Conservation (phyloP, 352 stramenopile species). For the Pythium periplocum region DNA sequence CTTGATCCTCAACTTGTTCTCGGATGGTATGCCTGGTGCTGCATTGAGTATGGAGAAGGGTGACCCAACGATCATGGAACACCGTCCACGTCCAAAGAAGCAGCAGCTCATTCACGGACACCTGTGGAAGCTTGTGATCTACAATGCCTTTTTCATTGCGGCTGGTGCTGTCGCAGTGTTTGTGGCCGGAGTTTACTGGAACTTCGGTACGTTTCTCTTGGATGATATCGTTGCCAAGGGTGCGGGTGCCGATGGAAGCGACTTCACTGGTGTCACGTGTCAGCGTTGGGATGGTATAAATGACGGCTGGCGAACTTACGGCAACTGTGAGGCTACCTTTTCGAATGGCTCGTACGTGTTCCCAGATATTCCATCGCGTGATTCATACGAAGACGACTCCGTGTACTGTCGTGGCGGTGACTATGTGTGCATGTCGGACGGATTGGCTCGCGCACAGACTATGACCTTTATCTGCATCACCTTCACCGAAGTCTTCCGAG, state of each 20-base stretch:
- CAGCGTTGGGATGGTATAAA: conserved; percentile 34
- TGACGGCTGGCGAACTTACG: conserved; percentile 41
- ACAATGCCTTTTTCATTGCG: conserved; percentile 56
- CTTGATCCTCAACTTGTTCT: conserved; percentile 99
- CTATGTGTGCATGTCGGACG: conserved; percentile 53
- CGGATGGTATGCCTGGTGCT: conserved; percentile 86
- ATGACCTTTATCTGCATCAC: conserved; percentile 66
- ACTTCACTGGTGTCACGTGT: conserved; percentile 59
- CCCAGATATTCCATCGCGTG: conserved; percentile 23
- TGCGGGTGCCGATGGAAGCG: conserved; percentile 28
- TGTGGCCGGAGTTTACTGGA: conserved; percentile 65
- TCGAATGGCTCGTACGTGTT: conserved; percentile 47
- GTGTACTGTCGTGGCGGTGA: conserved; percentile 50
- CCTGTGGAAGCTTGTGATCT: conserved; percentile 54
- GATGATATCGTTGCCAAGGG: conserved; percentile 49
- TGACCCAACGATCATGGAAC: conserved; percentile 58
- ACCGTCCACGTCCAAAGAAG: conserved; percentile 51
- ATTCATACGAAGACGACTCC: conserved; percentile 27
- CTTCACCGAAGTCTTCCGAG: conserved; percentile 70
- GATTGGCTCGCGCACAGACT: conserved; percentile 56
- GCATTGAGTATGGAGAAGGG: conserved; percentile 71
- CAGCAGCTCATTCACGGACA: conserved; percentile 50
- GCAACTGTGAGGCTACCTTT: conserved; percentile 48
- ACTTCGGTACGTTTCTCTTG: conserved; percentile 44
- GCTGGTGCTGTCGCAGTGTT: conserved; percentile 39